phyloP scores from a whole-genome alignment of 164 flowering plant species.

The Tinospora cordifolia region DNA sequence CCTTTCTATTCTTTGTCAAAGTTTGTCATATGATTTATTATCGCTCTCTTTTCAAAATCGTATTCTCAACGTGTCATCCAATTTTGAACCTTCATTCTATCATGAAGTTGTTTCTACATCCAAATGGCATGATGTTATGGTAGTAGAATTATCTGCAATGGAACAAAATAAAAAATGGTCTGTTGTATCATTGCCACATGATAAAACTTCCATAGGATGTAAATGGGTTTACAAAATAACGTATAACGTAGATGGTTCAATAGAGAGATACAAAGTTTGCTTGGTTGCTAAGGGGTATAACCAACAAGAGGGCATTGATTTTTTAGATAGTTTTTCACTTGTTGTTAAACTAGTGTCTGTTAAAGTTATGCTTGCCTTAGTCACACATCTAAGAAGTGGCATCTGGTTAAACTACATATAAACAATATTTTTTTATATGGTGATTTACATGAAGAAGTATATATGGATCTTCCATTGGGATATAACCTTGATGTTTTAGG shows the following conservation, averaged over 20 bases:
- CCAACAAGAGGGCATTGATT: background rate
- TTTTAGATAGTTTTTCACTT: background rate
- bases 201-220: background rate
- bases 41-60: too few relatives aligned
- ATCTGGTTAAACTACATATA: background rate
- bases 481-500: too few relatives aligned
- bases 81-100: too few relatives aligned
- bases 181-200: background rate
- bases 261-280: background rate
- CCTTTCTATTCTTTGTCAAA: too few relatives aligned
- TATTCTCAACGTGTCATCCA: too few relatives aligned
- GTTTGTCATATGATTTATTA: too few relatives aligned
- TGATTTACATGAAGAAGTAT: background rate
- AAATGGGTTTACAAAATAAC: background rate
- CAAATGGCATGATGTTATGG: too few relatives aligned
- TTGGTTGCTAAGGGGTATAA: background rate
- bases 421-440: background rate
- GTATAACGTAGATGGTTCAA: background rate
- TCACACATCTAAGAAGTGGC: background rate
- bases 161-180: too few relatives aligned
- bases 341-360: background rate
- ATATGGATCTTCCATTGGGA: slow-evolving; percentile 2
- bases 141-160: too few relatives aligned
- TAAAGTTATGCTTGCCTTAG: background rate
- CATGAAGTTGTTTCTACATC: too few relatives aligned